Evolutionary conservation across 345 rosid genomes (phyloP).

Genomic region (Salix udensis): DNA sequence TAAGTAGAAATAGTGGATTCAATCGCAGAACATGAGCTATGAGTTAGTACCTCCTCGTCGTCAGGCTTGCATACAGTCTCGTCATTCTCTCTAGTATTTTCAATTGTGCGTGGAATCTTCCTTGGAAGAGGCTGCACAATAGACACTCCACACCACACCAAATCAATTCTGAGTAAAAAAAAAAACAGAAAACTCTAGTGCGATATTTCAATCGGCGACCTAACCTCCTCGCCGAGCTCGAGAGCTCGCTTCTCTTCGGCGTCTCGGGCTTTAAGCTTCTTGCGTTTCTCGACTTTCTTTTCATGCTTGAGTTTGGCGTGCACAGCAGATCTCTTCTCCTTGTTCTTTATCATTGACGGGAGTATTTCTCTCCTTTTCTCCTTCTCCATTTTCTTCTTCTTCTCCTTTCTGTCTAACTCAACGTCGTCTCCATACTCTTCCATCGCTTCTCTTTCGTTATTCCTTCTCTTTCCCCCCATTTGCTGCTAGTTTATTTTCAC

Average conservation of each 20-base stretch:
- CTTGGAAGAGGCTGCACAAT: slow-evolving; percentile 63
- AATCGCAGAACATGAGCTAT: background rate
- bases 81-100: slow-evolving; percentile 85
- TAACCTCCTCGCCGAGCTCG: slow-evolving; percentile 93
- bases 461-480: slow-evolving; percentile 13
- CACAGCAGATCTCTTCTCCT: slow-evolving; percentile 76
- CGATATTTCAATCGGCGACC: background rate
- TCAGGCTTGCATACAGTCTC: slow-evolving; percentile 89
- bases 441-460: background rate
- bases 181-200: background rate
- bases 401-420: background rate
- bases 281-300: slow-evolving; percentile 85
- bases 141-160: background rate
- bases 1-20: background rate
- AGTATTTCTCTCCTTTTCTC: slow-evolving; percentile 44
- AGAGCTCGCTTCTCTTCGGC: slow-evolving; percentile 75
- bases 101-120: slow-evolving; percentile 72
- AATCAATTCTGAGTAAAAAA: background rate
- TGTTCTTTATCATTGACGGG: slow-evolving; percentile 88
- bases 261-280: slow-evolving; percentile 71
- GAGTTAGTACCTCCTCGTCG: slow-evolving; percentile 69
- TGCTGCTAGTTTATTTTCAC: background rate
- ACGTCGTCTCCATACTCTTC: background rate
- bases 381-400: slow-evolving; percentile 20
- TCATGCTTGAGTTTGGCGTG: slow-evolving; percentile 76